Conservation (phyloP, 805 yeast species). For the Candida schatavii region DNA sequence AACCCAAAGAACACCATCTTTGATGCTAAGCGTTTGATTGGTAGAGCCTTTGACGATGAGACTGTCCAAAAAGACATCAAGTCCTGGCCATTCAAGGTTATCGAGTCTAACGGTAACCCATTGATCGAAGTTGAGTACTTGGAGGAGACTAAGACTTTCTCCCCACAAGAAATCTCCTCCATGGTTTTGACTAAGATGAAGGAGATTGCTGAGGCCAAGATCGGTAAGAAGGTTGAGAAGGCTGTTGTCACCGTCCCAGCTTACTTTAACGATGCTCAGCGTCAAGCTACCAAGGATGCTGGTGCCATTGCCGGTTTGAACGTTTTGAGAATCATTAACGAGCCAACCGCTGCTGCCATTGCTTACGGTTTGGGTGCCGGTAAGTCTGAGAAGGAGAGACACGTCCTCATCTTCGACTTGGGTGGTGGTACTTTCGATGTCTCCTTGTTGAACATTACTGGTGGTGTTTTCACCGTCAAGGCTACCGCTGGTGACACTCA, state of each 20-base stretch:
- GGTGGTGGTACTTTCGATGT: slow-evolving; percentile 99
- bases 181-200: slow-evolving; percentile 51
- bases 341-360: slow-evolving; percentile 90
- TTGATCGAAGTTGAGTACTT: slow-evolving; percentile 46
- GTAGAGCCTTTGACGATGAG: slow-evolving; percentile 60
- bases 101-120: slow-evolving; percentile 46
- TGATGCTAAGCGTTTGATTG: slow-evolving; percentile 53
- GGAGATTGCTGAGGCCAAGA: slow-evolving; percentile 83
- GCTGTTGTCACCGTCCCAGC: slow-evolving; percentile 51
- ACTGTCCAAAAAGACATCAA: slow-evolving; percentile 57
- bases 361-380: slow-evolving; percentile 93
- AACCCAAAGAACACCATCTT: slow-evolving; percentile 50
- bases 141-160: slow-evolving; percentile 46
- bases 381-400: slow-evolving; percentile 50
- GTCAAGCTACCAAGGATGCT: slow-evolving; percentile 52
- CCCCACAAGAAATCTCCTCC: slow-evolving; percentile 49
- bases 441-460: slow-evolving; percentile 84
- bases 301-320: slow-evolving; percentile 51
- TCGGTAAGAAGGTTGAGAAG: slow-evolving; percentile 70
- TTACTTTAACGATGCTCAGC: slow-evolving; percentile 49
- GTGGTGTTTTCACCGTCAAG: slow-evolving; percentile 95
- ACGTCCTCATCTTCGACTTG: slow-evolving; percentile 87
- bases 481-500: slow-evolving; percentile 69
- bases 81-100: slow-evolving; percentile 48
- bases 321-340: slow-evolving; percentile 48